These are phyloP conservation scores for Thielaviopsis musarum DNA, from an alignment of 2,329 filamentous ascomycete species.

Conservation along the genomic window DNA sequence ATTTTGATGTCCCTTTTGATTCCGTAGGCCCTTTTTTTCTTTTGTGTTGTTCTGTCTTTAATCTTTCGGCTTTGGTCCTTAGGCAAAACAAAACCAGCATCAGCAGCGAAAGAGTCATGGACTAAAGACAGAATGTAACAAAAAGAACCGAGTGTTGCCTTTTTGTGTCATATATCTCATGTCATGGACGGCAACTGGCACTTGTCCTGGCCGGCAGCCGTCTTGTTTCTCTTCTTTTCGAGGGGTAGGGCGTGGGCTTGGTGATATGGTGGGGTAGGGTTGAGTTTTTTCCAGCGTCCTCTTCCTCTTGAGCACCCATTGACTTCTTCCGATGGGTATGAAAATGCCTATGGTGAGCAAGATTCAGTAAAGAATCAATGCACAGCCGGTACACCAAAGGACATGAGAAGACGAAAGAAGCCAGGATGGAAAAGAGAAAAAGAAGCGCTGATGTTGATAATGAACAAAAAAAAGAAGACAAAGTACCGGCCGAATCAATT, in stretches of 20 bases:
- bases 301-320: background rate
- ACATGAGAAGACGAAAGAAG: background rate
- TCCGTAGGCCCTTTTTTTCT: background rate
- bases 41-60: background rate
- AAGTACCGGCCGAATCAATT: conserved; percentile 13
- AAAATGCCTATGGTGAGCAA: background rate
- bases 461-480: conserved; percentile 5
- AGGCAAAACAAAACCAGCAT: background rate
- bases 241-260: no score
- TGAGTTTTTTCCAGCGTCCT: background rate
- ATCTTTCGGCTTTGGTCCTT: background rate
- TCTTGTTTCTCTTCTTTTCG: background rate
- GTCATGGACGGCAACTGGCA: background rate
- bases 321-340: background rate
- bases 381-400: background rate
- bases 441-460: background rate
- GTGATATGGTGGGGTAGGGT: background rate
- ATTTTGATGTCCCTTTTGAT: background rate
- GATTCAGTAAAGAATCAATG: background rate
- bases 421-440: background rate
- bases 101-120: background rate
- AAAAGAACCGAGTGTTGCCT: conserved; percentile 2
- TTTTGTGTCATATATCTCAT: background rate
- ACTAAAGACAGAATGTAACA: background rate
- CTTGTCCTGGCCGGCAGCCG: background rate